These are phyloP conservation scores for Ceratorhiza oryzae-sativae DNA, from an alignment of 1,284 basidiomycete species.

Conservation along the genomic window DNA sequence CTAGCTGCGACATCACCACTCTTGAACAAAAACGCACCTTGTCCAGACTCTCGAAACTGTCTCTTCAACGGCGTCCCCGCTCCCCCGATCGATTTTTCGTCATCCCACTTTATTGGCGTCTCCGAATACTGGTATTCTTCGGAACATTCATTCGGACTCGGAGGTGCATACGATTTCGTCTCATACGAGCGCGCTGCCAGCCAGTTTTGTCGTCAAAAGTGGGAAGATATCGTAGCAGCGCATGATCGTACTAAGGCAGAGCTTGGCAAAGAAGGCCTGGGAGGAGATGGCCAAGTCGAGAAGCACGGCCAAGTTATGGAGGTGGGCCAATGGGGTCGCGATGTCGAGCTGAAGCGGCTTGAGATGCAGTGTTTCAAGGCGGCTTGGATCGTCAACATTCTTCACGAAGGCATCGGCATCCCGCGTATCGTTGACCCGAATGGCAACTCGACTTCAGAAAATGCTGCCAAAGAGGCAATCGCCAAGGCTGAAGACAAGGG, in stretches of 20 bases:
- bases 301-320: slow-evolving; percentile 65
- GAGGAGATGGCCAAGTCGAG: slow-evolving; percentile 54
- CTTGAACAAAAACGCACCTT: slow-evolving; percentile 86
- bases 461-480: slow-evolving; percentile 68
- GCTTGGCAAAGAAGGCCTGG: slow-evolving; percentile 29
- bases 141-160: slow-evolving; percentile 93
- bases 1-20: slow-evolving; percentile 76
- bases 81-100: slow-evolving; percentile 88
- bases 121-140: slow-evolving; percentile 99
- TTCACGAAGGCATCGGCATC: slow-evolving; percentile 96
- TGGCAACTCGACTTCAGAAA: slow-evolving; percentile 68
- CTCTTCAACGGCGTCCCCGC: slow-evolving; percentile 98
- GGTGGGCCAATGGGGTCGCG: slow-evolving; percentile 71
- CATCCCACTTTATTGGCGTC: slow-evolving; percentile 94
- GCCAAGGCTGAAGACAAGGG: slow-evolving; percentile 81
- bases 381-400: slow-evolving; percentile 95
- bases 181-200: slow-evolving; percentile 94
- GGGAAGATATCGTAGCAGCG: slow-evolving; percentile 75
- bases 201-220: slow-evolving; percentile 82
- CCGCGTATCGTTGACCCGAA: slow-evolving; percentile 88
- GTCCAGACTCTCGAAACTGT: slow-evolving; percentile 79
- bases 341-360: slow-evolving; percentile 82
- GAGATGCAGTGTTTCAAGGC: slow-evolving; percentile 99
- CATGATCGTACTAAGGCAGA: slow-evolving; percentile 64
- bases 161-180: slow-evolving; percentile 94